Base-by-base conservation (phyloP, 495 filamentous ascomycete species). In the Chaetomium fimeti region DNA sequence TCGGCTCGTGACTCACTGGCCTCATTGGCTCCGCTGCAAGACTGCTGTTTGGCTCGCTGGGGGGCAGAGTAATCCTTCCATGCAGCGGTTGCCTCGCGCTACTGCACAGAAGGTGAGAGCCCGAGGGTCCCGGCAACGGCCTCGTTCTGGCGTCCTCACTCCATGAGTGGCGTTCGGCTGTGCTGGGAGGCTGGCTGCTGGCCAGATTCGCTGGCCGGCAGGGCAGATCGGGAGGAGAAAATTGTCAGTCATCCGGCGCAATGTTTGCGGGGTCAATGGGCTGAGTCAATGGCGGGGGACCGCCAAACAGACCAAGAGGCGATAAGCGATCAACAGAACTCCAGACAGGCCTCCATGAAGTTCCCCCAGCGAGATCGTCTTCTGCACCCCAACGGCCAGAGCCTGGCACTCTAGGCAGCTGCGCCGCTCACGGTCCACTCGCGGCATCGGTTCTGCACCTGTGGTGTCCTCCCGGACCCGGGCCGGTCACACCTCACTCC, bases 1-100 rank as follows among this genome's bases (percentile, higher is more conserved):
- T 53, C 57, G 61, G 61, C 57, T 52, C 58, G 66, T 68, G 66
- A 68, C 66, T 64, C 66, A 68, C 42, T 22, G 43, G 60, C 56
- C 47, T 63, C 25, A 67, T 64, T 62, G 66, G 66, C 40, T 54
- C 51, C 42, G 15, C 13, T 16, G 2, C 11, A 16, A 0, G 22
- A 24, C 53, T 13, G 42, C 36, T 52, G 22, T 52, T 52, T 52
- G 48, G 48, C 48, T 9, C 24, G 8, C 40, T 42, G 43, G 28
- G n/a, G n/a, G 29, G 1, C 11, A 51, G 45, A 8, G 48, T 25
- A 47, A 48, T 55, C 56, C 57, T 43, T 54, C 32, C 36, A 57
- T 63, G 61, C 65, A 56, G 52, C 55, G 45, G 28, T 22, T 58
- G 56, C 38, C 60, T 62, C 47, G 12, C 60, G 38, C 49, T n/a